phyloP scores from a whole-genome alignment of 345 rosid species.

The Lumnitzera littorea region DNA sequence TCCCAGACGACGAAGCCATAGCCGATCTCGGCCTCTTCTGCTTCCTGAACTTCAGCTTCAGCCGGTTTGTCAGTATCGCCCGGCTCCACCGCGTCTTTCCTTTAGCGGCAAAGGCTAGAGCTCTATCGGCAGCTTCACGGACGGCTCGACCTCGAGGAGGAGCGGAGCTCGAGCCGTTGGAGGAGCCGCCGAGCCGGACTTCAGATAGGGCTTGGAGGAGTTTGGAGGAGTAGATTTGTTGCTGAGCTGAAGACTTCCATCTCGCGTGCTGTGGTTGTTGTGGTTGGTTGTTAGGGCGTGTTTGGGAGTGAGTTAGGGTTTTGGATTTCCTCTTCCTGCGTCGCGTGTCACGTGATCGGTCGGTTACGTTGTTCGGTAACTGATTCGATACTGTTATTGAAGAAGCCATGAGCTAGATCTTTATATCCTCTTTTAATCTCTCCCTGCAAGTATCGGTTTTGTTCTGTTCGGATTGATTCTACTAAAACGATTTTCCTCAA shows the following conservation, averaged over 20 bases:
- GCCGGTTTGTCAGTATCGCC: constrained; percentile 64
- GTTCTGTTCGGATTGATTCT: too few species aligned
- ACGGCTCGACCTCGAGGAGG: constrained; percentile 64
- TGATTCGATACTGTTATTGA: too few species aligned
- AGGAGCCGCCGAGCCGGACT: constrained; percentile 40
- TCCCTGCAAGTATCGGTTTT: too few species aligned
- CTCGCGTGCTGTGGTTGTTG: constrained; percentile 14
- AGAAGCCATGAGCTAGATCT: too few species aligned
- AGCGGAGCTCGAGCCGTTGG: constrained; percentile 28
- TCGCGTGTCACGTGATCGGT: constrained; percentile 43
- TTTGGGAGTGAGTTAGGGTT: constrained; percentile 6
- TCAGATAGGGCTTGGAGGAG: constrained; percentile 64
- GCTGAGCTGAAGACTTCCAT: constrained; percentile 84
- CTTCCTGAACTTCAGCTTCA: constrained; percentile 78
- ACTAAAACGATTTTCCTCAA: too few species aligned
- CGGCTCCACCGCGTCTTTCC: constrained; percentile 91
- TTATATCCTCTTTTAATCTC: too few species aligned
- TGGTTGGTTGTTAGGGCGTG: constrained; percentile 2
- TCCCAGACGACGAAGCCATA: constrained; percentile 11
- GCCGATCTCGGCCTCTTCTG: constrained; percentile 41
- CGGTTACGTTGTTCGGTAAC: constrained; percentile 8
- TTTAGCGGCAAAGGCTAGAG: constrained; percentile 74
- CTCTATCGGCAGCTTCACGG: constrained; percentile 77
- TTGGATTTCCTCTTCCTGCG: constrained; percentile 39
- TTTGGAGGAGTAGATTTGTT: constrained; percentile 73